Conservation (phyloP, 345 rosid species). For the Gynandropsis gynandra region DNA sequence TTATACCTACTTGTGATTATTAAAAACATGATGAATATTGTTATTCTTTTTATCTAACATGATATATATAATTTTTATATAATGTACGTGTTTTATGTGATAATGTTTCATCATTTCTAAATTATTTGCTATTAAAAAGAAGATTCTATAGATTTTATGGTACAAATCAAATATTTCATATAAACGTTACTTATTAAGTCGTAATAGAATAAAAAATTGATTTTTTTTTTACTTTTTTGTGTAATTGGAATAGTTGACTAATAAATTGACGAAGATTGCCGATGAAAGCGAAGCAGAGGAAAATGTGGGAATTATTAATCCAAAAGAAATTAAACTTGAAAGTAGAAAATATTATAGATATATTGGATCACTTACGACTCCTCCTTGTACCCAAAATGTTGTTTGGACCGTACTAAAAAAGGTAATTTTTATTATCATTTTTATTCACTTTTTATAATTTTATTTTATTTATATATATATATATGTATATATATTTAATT, state of each 20-base stretch:
- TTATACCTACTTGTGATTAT: too few species aligned
- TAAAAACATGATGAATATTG: too few species aligned
- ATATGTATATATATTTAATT: background rate
- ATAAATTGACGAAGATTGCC: conserved; percentile 29
- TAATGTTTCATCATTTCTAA: too few species aligned
- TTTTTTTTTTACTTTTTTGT: background rate
- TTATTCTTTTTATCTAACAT: too few species aligned
- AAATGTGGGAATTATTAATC: conserved; percentile 43
- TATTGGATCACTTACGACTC: conserved; percentile 76
- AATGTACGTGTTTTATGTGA: too few species aligned
- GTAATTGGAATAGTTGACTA: conserved; percentile 42
- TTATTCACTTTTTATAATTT: background rate
- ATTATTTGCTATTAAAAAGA: too few species aligned
- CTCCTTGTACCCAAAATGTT: conserved; percentile 79
- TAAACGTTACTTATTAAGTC: too few species aligned
- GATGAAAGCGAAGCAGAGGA: conserved; percentile 24
- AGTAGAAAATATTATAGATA: conserved; percentile 70
- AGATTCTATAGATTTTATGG: too few species aligned
- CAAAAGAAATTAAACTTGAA: conserved; percentile 40
- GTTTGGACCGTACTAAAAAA: conserved; percentile 58
- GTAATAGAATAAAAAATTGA: background rate
- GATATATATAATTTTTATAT: too few species aligned
- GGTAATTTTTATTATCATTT: conserved; percentile 30
- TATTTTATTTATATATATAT: background rate
- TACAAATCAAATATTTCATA: too few species aligned